A percentile compares a stretch with the other conserved stretches of the same genome.
These are phyloP conservation scores for Cystobasidium ongulense DNA, from an alignment of 768 basidiomycete genomes.

Conservation along the genomic window DNA sequence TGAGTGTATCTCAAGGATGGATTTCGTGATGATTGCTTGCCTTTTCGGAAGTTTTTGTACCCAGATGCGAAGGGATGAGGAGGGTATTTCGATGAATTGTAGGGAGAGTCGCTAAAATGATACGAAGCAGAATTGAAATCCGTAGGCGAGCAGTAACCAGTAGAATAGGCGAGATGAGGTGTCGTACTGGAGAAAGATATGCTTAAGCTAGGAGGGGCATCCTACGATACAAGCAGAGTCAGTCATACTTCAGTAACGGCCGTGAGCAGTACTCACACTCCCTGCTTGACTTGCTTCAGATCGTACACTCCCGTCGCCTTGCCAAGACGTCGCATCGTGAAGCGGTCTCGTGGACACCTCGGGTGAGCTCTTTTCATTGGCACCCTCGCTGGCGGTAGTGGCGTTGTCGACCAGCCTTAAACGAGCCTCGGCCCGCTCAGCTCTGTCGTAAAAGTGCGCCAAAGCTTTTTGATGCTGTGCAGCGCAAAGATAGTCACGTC, in stretches of 20 bases:
- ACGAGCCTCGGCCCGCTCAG: conserved; percentile 31
- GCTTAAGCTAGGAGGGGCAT: not conserved
- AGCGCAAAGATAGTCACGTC: too few relatives aligned
- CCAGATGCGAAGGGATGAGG: conserved; percentile 18
- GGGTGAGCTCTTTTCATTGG: not conserved
- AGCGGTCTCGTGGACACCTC: not conserved
- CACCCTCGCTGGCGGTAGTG: not conserved
- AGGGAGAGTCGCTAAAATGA: not conserved
- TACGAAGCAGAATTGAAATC: not conserved
- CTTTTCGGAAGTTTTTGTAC: not conserved
- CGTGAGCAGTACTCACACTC: not conserved
- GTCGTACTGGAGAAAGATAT: conserved; percentile 7
- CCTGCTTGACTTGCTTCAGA: not conserved
- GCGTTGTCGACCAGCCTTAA: conserved; percentile 13
- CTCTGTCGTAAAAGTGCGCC: conserved; percentile 27
- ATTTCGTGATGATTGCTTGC: not conserved
- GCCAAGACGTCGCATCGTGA: not conserved
- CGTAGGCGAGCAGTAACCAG: not conserved
- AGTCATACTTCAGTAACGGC: not conserved
- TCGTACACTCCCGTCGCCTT: not conserved
- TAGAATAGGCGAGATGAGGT: not conserved
- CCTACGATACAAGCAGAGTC: not conserved
- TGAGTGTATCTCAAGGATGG: not conserved
- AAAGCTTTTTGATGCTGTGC: conserved; percentile 32
- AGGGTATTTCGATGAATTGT: conserved; percentile 7